phyloP scores from a whole-genome alignment of 2,329 filamentous ascomycete species.

The Cyphellophora attinorum region DNA sequence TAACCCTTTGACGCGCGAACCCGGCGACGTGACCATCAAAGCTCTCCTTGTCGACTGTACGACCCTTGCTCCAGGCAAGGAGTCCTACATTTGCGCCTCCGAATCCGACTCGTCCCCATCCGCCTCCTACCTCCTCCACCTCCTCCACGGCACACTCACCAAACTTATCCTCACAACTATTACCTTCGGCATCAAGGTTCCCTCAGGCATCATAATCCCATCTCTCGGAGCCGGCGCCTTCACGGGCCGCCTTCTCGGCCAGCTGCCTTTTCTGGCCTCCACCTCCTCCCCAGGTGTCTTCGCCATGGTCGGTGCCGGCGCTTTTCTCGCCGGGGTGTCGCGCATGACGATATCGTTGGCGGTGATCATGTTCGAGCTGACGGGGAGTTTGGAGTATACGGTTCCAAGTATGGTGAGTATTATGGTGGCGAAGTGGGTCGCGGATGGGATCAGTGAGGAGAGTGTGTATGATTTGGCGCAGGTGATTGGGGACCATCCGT shows the following conservation, averaged over 20 bases:
- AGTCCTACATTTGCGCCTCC: constrained; percentile 43
- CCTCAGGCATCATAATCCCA: constrained; percentile 52
- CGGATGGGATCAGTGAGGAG: constrained; percentile 43
- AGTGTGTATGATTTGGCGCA: constrained; percentile 53
- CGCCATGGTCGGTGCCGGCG: constrained; percentile 51
- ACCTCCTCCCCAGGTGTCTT: constrained; percentile 49
- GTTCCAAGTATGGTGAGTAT: constrained; percentile 52
- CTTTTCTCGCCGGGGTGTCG: constrained; percentile 49
- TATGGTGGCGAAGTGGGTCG: constrained; percentile 49
- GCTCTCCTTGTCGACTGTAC: constrained; percentile 48
- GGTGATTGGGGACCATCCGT: constrained; percentile 48
- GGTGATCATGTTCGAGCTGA: constrained; percentile 55
- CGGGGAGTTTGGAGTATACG: constrained; percentile 48
- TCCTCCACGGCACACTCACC: constrained; percentile 43
- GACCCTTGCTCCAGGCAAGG: constrained; percentile 19
- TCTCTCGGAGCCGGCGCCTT: constrained; percentile 49
- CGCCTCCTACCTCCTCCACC: constrained; percentile 37
- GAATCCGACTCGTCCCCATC: constrained; percentile 25
- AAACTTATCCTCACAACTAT: constrained; percentile 49
- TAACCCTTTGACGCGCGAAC: constrained; percentile 44
- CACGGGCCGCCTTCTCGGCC: constrained; percentile 46
- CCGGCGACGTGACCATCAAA: constrained; percentile 48
- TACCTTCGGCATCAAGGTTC: constrained; percentile 52
- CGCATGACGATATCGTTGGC: constrained; percentile 50
- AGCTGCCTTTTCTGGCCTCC: constrained; percentile 42